Base-by-base conservation (phyloP, 1,284 basidiomycete genomes). In the Malassezia arunalokei region DNA sequence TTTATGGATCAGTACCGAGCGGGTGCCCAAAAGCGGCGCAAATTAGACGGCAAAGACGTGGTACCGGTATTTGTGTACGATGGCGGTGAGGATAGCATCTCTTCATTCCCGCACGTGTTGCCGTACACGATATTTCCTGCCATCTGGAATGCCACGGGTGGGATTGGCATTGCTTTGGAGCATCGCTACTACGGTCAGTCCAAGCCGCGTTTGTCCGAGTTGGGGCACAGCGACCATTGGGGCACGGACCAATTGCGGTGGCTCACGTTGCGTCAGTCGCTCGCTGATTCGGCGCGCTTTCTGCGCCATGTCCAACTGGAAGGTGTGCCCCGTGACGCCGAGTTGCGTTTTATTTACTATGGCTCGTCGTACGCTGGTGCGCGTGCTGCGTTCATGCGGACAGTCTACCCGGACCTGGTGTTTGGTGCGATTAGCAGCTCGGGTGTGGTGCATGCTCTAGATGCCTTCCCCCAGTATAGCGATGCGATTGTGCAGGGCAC, bases 201-300 rank as follows among this genome's bases (percentile, higher is more conserved):
- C 5, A 77, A 87, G 12, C 86, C 89, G 0, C 85, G 86, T 9
- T 66, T 77, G 38, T 81, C 84, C 2, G 89, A 87, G 86, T 67
- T 80, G 82, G 50, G 65, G 11, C 80, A 85, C 39, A 60, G 59
- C 33, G 31, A 62, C 9, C 46, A 53, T 20, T 60, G 49, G 42
- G 60, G 49, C 6, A 59, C 59, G 0, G 77, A 77, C 20, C 76
- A 81, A 63, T 79, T 80, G 75, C 51, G 84, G 30, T 90, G 85
- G 81, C 77, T 96, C 46, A 87, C 83, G 71, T 94, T 94, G 59
- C 83, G 80, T 20, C 90, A 95, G 73, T 79, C 88, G 1, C 81
- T 87, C 0, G 84, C 87, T n/a, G 92, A 98, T 76, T 87, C 85
- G 43, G 89, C 88, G 1, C 80, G 85, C 73, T 95, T 96, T 70